Evolutionary conservation across 768 basidiomycete species (phyloP).

Genomic region (Phallus indusiatus): DNA sequence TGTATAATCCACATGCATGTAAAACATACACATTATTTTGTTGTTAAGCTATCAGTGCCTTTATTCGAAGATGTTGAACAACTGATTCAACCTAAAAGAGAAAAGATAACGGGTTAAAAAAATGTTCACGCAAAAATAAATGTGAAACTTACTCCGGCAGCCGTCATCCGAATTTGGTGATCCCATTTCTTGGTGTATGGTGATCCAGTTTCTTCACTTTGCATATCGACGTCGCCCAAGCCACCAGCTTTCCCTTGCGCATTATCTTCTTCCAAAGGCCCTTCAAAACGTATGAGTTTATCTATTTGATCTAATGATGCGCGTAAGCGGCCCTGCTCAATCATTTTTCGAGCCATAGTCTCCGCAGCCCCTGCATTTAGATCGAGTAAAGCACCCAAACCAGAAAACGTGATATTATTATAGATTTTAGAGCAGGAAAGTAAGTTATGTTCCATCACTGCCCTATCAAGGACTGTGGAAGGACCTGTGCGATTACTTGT

Average conservation of each 20-base stretch:
- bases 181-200: conserved; percentile 96
- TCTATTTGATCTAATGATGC: conserved; percentile 96
- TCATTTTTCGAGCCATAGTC: conserved; percentile 97
- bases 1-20: neutral
- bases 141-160: conserved; percentile 60
- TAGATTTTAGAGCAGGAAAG: conserved; percentile 96
- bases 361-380: conserved; percentile 90
- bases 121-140: neutral
- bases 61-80: conserved; percentile 72
- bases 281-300: conserved; percentile 89
- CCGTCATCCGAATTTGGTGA: conserved; percentile 79
- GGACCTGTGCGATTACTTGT: conserved; percentile 81
- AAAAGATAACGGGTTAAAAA: neutral
- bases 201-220: conserved; percentile 79
- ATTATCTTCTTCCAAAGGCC: conserved; percentile 75
- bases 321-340: conserved; percentile 89
- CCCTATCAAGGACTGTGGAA: conserved; percentile 90
- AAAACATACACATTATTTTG: neutral
- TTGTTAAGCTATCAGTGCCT: conserved; percentile 43
- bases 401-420: conserved; percentile 92
- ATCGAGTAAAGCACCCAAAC: conserved; percentile 84
- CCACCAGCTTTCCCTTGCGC: conserved; percentile 94
- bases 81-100: conserved; percentile 65
- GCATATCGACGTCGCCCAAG: conserved; percentile 78
- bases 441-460: conserved; percentile 98